Percentiles rank a stretch among this genome's conserved stretches.
Evolutionary conservation across 2,329 filamentous ascomycete genomes (phyloP).

Genomic region (Fusarium nisikadoi): DNA sequence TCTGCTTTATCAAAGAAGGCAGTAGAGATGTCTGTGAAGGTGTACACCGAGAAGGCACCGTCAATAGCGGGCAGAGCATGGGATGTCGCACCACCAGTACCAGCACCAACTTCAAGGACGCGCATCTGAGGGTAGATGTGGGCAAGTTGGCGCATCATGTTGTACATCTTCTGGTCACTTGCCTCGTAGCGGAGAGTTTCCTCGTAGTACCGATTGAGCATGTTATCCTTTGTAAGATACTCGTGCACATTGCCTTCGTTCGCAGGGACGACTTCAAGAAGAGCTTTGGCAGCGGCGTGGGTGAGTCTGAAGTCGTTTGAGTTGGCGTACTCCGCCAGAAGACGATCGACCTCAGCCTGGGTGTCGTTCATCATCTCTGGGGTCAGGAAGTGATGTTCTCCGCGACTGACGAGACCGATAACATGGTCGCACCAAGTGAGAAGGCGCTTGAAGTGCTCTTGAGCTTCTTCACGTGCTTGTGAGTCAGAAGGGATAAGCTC

Average conservation of each 20-base stretch:
- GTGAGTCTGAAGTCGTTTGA: constrained; percentile 8
- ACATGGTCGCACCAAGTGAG: constrained; percentile 6
- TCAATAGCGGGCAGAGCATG: background rate
- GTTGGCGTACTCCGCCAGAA: background rate
- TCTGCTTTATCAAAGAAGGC: constrained; percentile 11
- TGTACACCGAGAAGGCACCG: background rate
- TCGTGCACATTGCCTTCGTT: constrained; percentile 4
- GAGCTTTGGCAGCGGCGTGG: background rate
- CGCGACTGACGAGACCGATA: background rate
- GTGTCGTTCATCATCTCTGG: constrained; percentile 6
- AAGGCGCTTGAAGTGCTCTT: constrained; percentile 4
- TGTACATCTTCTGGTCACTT: background rate
- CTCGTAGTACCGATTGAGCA: constrained; percentile 50
- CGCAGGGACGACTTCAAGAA: background rate
- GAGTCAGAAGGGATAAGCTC: background rate
- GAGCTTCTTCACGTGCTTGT: background rate
- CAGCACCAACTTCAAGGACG: constrained; percentile 8
- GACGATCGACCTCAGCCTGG: background rate
- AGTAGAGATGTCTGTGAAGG: constrained; percentile 10
- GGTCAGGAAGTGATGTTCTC: background rate
- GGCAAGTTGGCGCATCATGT: background rate
- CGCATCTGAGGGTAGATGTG: constrained; percentile 1
- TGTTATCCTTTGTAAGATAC: constrained; percentile 26
- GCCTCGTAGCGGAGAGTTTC: background rate
- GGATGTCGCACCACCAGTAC: constrained; percentile 7